These are phyloP conservation scores for Perkinsus chesapeaki DNA, from an alignment of 169 alveolate genomes.

Conservation along the genomic window DNA sequence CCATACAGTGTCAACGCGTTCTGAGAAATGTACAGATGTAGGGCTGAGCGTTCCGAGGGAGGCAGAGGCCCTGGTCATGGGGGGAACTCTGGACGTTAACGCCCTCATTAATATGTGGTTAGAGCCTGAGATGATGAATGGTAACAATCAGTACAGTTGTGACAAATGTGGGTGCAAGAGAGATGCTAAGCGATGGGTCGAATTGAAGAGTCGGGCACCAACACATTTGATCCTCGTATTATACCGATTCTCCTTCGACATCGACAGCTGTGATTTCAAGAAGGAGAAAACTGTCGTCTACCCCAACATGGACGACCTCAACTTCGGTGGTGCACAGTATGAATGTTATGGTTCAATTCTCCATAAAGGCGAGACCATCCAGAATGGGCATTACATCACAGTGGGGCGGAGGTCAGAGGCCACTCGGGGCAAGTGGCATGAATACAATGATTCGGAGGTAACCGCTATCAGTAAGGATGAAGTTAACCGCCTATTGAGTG, in stretches of 20 bases:
- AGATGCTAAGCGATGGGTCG: background rate
- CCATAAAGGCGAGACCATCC: background rate
- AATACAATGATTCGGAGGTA: background rate
- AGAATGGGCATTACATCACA: background rate
- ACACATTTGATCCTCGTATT: background rate
- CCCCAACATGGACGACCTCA: background rate
- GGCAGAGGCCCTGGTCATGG: background rate
- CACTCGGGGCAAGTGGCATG: background rate
- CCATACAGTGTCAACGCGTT: background rate
- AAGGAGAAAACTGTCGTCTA: background rate
- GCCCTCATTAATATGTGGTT: background rate
- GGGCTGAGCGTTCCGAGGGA: background rate
- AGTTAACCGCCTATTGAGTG: background rate
- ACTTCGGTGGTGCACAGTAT: background rate
- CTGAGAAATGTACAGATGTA: background rate
- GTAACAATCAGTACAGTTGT: background rate
- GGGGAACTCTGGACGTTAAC: background rate
- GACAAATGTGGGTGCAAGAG: background rate
- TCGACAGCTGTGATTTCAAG: background rate
- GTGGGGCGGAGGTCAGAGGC: background rate
- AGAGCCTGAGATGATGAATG: background rate
- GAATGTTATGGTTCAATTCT: background rate
- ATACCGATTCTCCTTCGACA: background rate
- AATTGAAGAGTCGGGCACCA: background rate
- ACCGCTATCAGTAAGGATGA: background rate